Conservation (phyloP, 2,329 filamentous ascomycete genomes). For the Stylonectria norvegica region DNA sequence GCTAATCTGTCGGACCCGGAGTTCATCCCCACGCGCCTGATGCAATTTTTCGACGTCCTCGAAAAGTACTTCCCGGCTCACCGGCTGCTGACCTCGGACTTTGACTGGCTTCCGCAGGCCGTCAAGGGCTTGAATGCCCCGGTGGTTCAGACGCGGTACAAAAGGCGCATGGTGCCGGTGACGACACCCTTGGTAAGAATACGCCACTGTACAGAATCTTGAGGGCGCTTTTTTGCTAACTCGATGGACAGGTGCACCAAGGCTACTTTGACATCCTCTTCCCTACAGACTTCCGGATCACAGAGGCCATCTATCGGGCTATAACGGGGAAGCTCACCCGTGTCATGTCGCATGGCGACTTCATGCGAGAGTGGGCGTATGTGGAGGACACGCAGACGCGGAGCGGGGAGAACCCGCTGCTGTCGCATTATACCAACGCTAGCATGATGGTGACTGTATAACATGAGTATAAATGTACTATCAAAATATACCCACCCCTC, state of each 20-base stretch:
- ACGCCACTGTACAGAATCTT: background rate
- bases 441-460: constrained; percentile 86
- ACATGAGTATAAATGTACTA: constrained; percentile 13
- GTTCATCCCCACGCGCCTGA: constrained; percentile 89
- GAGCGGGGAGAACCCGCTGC: constrained; percentile 88
- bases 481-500: constrained; percentile 1
- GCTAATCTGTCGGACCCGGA: constrained; percentile 78
- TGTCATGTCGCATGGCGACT: constrained; percentile 83
- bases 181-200: constrained; percentile 77
- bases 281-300: constrained; percentile 87
- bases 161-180: constrained; percentile 83
- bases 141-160: constrained; percentile 92
- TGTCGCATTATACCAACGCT: constrained; percentile 94
- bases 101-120: constrained; percentile 79
- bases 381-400: constrained; percentile 83
- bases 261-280: constrained; percentile 99
- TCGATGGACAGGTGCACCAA: constrained; percentile 91
- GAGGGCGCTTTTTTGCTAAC: no score
- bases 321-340: constrained; percentile 89
- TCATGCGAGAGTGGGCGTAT: constrained; percentile 85
- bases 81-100: constrained; percentile 84
- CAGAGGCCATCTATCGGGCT: constrained; percentile 88
- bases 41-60: constrained; percentile 95
- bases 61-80: constrained; percentile 87
- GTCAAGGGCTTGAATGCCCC: constrained; percentile 84